Base-by-base conservation (phyloP, 2,329 filamentous ascomycete species). In the Colletotrichum sp. region DNA sequence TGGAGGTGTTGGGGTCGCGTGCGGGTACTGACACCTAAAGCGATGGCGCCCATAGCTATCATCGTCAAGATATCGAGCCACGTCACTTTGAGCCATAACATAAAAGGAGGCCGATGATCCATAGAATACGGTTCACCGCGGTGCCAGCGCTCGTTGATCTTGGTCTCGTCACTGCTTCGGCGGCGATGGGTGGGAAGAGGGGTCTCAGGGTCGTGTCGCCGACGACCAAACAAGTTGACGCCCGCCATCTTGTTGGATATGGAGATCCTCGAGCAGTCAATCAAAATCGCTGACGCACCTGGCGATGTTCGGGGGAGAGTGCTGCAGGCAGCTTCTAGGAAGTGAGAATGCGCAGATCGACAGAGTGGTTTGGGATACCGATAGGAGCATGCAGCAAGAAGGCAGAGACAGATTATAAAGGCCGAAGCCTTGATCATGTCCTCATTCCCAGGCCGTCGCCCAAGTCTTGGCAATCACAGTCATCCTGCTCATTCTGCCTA, bases 61-160 rank as follows among this genome's bases (percentile, higher is more conserved):
- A 95, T 94, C 28, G 92, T 94, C n/a, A 93, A 64, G 67, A 95
- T 89, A 79, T 95, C 93, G 10, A 94, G 84, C 88, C 90, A 93
- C 8, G 92, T 93, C 13, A 87, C 87, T 82, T 93, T 94, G 78
- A 94, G 82, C 93, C 93, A 95, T 80, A 93, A 91, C 8, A 93
- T 92, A 78, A 94, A 93, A 2, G 86, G 88, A 3, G 93, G 92
- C 12, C 89, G 85, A 3, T 81, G 84, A 4, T 85, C 85, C 87
- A 91, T 90, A 69, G 84, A 81, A 73, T 86, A 86, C 0, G 82
- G 72, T 24, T 76, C 74, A 5, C 64, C 61, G 2, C 55, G 61
- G 21, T 67, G 63, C 69, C 69, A 67, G 13, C 57, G 61, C 13
- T 67, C 69, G 15, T 75, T 75, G 38, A 67, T 32, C 18, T 30